Conservation (phyloP, 768 basidiomycete species). For the Pulveroboletus sp. region DNA sequence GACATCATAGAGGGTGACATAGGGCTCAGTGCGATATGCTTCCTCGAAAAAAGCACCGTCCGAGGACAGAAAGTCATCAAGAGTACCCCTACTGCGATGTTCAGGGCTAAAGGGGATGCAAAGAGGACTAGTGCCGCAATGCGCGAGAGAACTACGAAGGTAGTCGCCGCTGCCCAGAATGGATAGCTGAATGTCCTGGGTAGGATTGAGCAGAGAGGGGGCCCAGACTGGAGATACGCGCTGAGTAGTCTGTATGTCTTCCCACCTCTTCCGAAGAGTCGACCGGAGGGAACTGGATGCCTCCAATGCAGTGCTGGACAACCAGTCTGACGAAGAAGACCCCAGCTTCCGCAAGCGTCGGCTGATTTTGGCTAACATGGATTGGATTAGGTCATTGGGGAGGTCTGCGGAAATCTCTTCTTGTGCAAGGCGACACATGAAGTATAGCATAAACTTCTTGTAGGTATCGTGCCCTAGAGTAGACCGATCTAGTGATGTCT, state of each 20-base stretch:
- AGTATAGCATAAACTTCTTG: constrained; percentile 45
- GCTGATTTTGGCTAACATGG: constrained; percentile 35
- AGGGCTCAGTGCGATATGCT: neutral
- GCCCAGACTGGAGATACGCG: neutral
- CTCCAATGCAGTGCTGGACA: constrained; percentile 7
- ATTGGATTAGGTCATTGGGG: constrained; percentile 34
- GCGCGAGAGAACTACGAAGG: constrained; percentile 20
- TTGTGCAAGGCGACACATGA: constrained; percentile 22
- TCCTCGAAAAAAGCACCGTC: neutral
- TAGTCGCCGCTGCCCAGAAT: constrained; percentile 28
- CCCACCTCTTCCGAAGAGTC: constrained; percentile 35
- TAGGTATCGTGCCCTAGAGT: constrained; percentile 27
- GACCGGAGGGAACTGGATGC: constrained; percentile 16
- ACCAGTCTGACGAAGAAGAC: constrained; percentile 10
- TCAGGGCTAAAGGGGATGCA: neutral
- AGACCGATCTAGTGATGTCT: constrained; percentile 24
- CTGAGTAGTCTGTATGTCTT: constrained; percentile 25
- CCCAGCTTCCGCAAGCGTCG: constrained; percentile 37
- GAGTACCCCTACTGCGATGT: constrained; percentile 7
- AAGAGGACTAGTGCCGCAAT: constrained; percentile 1
- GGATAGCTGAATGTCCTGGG: constrained; percentile 31
- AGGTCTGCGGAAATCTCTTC: neutral
- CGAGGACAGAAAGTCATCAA: neutral
- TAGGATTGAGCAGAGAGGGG: constrained; percentile 24
- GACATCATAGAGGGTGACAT: neutral